Percentiles rank a stretch among this genome's conserved stretches.
phyloP scores from a whole-genome alignment of 2,329 filamentous ascomycete species.

The Nemania sp. region DNA sequence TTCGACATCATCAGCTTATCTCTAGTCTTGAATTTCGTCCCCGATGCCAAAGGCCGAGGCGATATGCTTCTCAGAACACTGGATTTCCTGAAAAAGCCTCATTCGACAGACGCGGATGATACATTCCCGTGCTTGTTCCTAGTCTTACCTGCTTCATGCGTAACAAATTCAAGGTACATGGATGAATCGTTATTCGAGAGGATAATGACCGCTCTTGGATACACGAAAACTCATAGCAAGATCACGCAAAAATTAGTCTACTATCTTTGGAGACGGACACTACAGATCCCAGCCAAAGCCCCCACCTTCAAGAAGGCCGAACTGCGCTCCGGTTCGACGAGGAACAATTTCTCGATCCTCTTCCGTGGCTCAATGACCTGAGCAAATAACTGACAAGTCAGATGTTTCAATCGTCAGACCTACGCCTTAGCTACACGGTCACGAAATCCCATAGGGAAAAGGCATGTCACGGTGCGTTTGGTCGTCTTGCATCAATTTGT shows the following conservation, averaged over 20 bases:
- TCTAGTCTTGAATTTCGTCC: slow-evolving; percentile 92
- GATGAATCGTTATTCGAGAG: slow-evolving; percentile 68
- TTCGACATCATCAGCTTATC: slow-evolving; percentile 94
- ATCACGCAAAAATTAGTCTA: slow-evolving; percentile 83
- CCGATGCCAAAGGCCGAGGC: slow-evolving; percentile 73
- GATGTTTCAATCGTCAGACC: slow-evolving; percentile 1
- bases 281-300: slow-evolving; percentile 26
- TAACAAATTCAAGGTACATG: slow-evolving; percentile 89
- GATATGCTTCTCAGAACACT: slow-evolving; percentile 82
- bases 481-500: slow-evolving; percentile 14
- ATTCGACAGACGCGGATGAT: slow-evolving; percentile 32
- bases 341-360: slow-evolving; percentile 92
- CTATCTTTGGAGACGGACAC: slow-evolving; percentile 73
- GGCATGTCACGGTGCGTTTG: slow-evolving; percentile 10
- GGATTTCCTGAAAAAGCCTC: slow-evolving; percentile 63
- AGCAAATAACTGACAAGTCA: slow-evolving; percentile 17
- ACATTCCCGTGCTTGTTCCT: slow-evolving; percentile 78
- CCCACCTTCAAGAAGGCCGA: slow-evolving; percentile 71
- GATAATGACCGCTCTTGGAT: slow-evolving; percentile 81
- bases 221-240: slow-evolving; percentile 67
- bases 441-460: not conserved
- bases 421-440: not conserved
- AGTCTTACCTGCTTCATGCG: slow-evolving; percentile 85
- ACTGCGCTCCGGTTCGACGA: slow-evolving; percentile 71
- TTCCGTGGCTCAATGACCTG: slow-evolving; percentile 47